phyloP scores from a whole-genome alignment of 345 rosid genomes.

The Moringa oleifera region DNA sequence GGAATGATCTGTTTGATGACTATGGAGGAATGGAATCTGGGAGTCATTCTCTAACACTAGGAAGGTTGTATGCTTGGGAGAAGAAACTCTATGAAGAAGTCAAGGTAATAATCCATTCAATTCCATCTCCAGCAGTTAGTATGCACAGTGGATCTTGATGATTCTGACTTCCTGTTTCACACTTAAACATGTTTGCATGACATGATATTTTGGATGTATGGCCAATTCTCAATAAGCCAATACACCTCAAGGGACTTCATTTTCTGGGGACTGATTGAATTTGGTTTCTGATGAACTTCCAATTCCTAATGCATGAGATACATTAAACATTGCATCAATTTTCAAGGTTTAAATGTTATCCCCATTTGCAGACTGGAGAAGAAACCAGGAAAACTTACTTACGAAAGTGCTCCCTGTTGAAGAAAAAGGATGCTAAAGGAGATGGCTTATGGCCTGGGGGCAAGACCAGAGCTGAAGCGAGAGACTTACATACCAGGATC shows the following conservation, averaged over 20 bases:
- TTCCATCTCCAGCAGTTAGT: background rate
- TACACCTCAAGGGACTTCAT: too few species aligned
- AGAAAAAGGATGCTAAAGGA: slow-evolving; percentile 3
- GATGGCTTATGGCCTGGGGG: slow-evolving; percentile 15
- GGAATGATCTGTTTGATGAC: slow-evolving; percentile 24
- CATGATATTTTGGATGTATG: too few species aligned
- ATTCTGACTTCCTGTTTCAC: too few species aligned
- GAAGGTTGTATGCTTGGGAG: slow-evolving; percentile 43
- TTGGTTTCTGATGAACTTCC: too few species aligned
- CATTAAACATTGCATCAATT: background rate
- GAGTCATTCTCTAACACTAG: slow-evolving; percentile 32
- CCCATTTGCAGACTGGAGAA: slow-evolving; percentile 27
- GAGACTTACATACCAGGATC: slow-evolving; percentile 26
- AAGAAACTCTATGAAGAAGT: slow-evolving; percentile 43
- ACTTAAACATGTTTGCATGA: too few species aligned
- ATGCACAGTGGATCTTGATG: background rate
- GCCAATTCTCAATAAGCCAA: too few species aligned
- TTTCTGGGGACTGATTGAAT: too few species aligned
- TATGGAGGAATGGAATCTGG: slow-evolving; percentile 32
- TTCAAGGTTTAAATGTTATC: too few species aligned
- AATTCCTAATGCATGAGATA: too few species aligned
- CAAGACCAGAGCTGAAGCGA: slow-evolving; percentile 23
- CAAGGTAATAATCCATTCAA: slow-evolving; percentile 24
- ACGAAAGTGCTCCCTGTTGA: slow-evolving; percentile 21
- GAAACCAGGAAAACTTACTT: slow-evolving; percentile 27